Evolutionary conservation across 2,329 filamentous ascomycete genomes (phyloP), one percentile per base, ranked within the genome.

Genomic region (Trichoderma hamatum): DNA sequence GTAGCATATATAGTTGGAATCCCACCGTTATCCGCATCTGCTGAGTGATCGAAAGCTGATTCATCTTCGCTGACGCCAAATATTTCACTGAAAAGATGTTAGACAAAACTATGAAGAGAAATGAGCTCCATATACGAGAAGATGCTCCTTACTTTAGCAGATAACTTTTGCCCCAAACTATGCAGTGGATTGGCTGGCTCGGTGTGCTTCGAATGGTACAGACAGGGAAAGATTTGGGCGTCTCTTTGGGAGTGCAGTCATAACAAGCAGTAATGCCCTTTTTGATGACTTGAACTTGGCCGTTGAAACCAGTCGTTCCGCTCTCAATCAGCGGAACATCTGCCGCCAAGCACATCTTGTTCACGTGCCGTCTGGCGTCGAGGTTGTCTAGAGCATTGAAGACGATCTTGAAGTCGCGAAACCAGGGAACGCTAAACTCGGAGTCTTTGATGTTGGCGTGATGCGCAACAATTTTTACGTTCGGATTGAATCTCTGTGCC

Each of bases 301-400:
- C 96, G 76, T 97, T 97, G 84, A 97, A 99, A 1, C 96, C 96
- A 0, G 96, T 98, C 0, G 96, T 99, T 51, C 96, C 96, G 78
- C 95, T 98, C 82, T 99, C 96, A 67, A 99, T 92, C 72, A 99
- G 82, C 13, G 96, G 94, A 30, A 98, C 89, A 75, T 96, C 87
- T 13, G 96, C 94, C 1, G 94, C 93, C 73, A 99, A 82, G 75
- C 96, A 98, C 96, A 99, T 98, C 79, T 90, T 92, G 79, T 99
- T 99, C 72, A 98, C 96, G 83, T 98, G 94, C 63, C 95, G 89
- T 73, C 96, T 86, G 26, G 96, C 96, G 69, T 97, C 94, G 32
- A 99, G 84, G 74, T 99, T 99, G 80, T 99, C 96, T 49, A 99
- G 86, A 63, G 96, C 96, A 80, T 99, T 99, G 85, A 99, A 98